Base-by-base conservation (phyloP, 192 early-diverging fungal genomes). In the Coemansia aciculifera region DNA sequence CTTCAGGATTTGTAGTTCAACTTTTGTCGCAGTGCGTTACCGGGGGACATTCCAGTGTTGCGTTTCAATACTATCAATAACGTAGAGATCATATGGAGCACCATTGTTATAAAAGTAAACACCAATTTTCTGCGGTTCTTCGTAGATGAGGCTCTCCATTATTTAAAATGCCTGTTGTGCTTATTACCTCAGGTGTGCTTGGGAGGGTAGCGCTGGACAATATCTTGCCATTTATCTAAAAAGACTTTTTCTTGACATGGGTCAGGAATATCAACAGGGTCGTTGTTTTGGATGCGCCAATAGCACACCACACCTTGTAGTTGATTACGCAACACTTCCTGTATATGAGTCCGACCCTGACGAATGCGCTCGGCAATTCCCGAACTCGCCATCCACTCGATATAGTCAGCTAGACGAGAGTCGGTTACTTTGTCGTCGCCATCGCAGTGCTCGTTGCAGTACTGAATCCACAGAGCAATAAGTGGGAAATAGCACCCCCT, bases 391-490 rank as follows among this genome's bases (percentile, higher is more conserved):
- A 77, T 64, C 79, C 79, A 82, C 62, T 82, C 79, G 63, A 74
- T 74, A 34, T 82, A 82, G 61, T 75, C 71, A 21, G 74, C 64
- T 31, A 82, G 68, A 23, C 72, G 71, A 31, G 57, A 39, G 15
- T 63, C 66, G 13, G 68, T 74, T 27, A 77, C 72, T 5, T 44
- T 38, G 46, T 82, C 79, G 34, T 82, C 74, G 38, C 72, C 68
- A 36, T 44, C 59, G 43, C 60, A 74, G 48, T 63, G 51, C 24
- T 39, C 36, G 27, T 69, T 68, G 63, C 79, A 69, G 59, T 68
- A 82, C 63, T 82, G 79, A 13, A 82, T 70, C 79, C 79, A 77
- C 57, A 77, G 56, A 7, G 79, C 79, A 39, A 82, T 74, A 32
- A 74, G 79, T 62, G 71, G 71, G 36, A 71, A 77, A 63, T 77